phyloP scores from a whole-genome alignment of 1,284 basidiomycete species.

The Cerrena zonata region DNA sequence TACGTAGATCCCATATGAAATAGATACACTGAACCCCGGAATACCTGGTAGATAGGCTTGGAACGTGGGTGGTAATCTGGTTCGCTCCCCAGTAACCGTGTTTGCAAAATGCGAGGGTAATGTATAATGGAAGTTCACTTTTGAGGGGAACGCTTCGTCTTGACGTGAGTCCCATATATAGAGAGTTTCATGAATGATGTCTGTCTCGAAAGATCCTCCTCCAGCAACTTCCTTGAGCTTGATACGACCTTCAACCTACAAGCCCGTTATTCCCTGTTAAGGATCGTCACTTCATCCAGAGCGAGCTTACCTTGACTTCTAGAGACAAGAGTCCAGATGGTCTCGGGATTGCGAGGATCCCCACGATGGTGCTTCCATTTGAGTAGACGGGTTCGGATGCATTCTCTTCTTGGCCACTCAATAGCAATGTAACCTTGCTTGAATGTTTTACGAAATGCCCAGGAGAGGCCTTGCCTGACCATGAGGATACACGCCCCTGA shows the following conservation, averaged over 20 bases:
- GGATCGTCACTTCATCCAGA: background rate
- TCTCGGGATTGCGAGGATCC: constrained; percentile 21
- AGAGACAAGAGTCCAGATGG: constrained; percentile 20
- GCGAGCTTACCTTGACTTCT: constrained; percentile 19
- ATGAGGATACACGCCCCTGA: background rate
- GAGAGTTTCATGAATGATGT: constrained; percentile 19
- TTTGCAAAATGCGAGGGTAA: constrained; percentile 22
- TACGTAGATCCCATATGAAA: constrained; percentile 49
- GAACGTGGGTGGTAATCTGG: constrained; percentile 57
- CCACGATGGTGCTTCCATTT: constrained; percentile 22
- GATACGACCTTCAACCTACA: constrained; percentile 23
- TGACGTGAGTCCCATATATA: constrained; percentile 22
- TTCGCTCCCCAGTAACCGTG: constrained; percentile 11
- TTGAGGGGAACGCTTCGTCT: constrained; percentile 20
- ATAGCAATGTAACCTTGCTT: constrained; percentile 21
- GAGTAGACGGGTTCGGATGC: constrained; percentile 18
- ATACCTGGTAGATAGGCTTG: constrained; percentile 56
- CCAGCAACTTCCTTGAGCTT: constrained; percentile 23
- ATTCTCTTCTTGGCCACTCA: constrained; percentile 24
- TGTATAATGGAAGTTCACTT: constrained; percentile 23
- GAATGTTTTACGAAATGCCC: constrained; percentile 25
- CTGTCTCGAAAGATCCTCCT: constrained; percentile 14
- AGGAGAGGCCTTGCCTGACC: constrained; percentile 8
- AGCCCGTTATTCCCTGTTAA: background rate
- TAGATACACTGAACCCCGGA: constrained; percentile 59